Evolutionary conservation across 345 rosid species (phyloP).

Genomic region (Corchorus olitorius): DNA sequence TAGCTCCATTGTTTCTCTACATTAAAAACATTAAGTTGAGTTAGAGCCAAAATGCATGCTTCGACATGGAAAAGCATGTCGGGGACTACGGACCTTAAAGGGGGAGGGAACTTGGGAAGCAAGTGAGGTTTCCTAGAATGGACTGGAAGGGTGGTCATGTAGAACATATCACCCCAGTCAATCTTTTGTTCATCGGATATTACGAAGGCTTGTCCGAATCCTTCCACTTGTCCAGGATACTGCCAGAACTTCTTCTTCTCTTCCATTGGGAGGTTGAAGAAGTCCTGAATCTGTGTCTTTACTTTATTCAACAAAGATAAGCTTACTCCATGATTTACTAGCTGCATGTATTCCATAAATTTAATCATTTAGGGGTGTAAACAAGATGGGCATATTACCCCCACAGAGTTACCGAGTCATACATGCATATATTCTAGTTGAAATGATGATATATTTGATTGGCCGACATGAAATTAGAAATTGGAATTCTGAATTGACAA

Average conservation of each 20-base stretch:
- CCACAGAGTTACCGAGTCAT: too few relatives aligned
- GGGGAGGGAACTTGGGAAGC: slow-evolving; percentile 37
- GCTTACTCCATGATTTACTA: slow-evolving; percentile 44
- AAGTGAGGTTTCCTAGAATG: slow-evolving; percentile 36
- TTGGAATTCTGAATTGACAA: too few relatives aligned
- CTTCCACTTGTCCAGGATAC: slow-evolving; percentile 35
- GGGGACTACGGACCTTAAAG: slow-evolving; percentile 31
- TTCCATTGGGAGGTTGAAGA: slow-evolving; percentile 45
- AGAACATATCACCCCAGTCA: slow-evolving; percentile 46
- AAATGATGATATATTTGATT: too few relatives aligned
- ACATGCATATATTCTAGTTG: too few relatives aligned
- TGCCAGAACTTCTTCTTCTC: slow-evolving; percentile 47
- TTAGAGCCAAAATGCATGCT: too few relatives aligned
- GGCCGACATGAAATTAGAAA: too few relatives aligned
- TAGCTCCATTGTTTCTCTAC: slow-evolving; percentile 38
- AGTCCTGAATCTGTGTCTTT: slow-evolving; percentile 33
- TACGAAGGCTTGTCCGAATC: slow-evolving; percentile 47
- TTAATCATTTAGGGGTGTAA: too few relatives aligned
- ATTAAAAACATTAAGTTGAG: too few relatives aligned
- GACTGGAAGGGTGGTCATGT: slow-evolving; percentile 29
- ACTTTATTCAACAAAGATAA: slow-evolving; percentile 34
- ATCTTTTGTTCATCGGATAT: slow-evolving; percentile 48
- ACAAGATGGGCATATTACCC: too few relatives aligned
- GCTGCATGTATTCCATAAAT: slow-evolving; percentile 6
- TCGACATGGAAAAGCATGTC: not conserved